phyloP scores from a whole-genome alignment of 1,139 yeast genomes.

The Suhomyces choctaworum region DNA sequence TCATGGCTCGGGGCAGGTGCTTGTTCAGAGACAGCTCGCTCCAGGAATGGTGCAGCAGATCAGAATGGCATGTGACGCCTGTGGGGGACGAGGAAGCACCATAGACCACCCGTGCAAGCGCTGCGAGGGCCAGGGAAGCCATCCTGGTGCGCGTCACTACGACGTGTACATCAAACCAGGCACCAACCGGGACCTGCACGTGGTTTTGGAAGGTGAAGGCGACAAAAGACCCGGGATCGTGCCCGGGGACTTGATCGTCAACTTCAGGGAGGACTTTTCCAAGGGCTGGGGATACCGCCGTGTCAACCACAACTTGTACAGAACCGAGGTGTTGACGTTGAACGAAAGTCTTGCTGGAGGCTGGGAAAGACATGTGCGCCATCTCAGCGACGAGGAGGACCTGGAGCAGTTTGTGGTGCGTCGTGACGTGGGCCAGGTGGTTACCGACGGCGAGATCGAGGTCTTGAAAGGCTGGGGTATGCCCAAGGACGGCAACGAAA shows the following conservation, averaged over 20 bases:
- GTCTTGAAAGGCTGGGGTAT: slow-evolving; percentile 73
- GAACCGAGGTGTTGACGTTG: slow-evolving; percentile 75
- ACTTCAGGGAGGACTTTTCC: slow-evolving; percentile 52
- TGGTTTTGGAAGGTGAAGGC: slow-evolving; percentile 72
- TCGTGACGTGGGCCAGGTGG: slow-evolving; percentile 52
- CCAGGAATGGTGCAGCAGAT: slow-evolving; percentile 90
- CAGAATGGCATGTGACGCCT: slow-evolving; percentile 74
- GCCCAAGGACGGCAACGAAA: slow-evolving; percentile 54
- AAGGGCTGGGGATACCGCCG: slow-evolving; percentile 84
- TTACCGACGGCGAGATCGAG: slow-evolving; percentile 71
- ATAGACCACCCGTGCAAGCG: slow-evolving; percentile 62
- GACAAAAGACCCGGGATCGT: slow-evolving; percentile 79
- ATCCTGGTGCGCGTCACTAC: slow-evolving; percentile 55
- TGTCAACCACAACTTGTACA: slow-evolving; percentile 66
- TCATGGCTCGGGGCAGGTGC: slow-evolving; percentile 68
- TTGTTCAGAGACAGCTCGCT: slow-evolving; percentile 75
- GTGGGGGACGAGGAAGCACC: slow-evolving; percentile 74
- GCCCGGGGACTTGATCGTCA: slow-evolving; percentile 75
- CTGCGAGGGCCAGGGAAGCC: slow-evolving; percentile 73
- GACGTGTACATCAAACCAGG: slow-evolving; percentile 72
- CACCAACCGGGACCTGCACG: slow-evolving; percentile 56
- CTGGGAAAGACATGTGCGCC: slow-evolving; percentile 69
- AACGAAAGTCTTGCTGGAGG: slow-evolving; percentile 76
- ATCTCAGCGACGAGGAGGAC: slow-evolving; percentile 60
- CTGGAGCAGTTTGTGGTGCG: slow-evolving; percentile 40